Base-by-base conservation (phyloP, 768 basidiomycete species). In the Auricularia sp. region DNA sequence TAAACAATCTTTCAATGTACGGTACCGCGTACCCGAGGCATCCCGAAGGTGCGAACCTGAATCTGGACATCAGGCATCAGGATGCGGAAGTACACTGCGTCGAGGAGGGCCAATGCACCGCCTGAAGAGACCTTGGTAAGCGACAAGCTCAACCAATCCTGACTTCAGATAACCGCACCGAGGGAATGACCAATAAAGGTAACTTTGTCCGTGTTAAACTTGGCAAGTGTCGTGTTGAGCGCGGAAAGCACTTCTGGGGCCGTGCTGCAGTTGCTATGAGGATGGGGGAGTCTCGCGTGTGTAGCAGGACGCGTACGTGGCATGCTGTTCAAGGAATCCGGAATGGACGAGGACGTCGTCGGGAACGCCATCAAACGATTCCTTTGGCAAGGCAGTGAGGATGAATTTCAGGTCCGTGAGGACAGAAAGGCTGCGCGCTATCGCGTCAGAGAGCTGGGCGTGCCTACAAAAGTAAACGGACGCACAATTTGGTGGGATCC, bases 351-450 rank as follows among this genome's bases (percentile, higher is more conserved):
- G 12, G 1, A 85, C 72, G 14, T 68, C 62, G 5, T 78, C 76
- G 53, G 70, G 69, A 5, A 86, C 61, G 2, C 82, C 82, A 0
- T 83, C 83, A 74, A 86, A 86, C 8, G 83, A 75, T 0, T 74
- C 67, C 0, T 78, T 21, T 64, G 80, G 62, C 54, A 82, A 68
- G 3, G 60, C 67, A 3, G 66, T 65, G 63, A 77, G 68, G 66
- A 77, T 64, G 66, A 83, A 68, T 63, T 80, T 70, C 0, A 65
- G 71, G 65, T 85, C 84, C 0, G 80, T 81, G 42, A 83, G 66
- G 44, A 74, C 65, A 5, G 79, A 62, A 33, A 72, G 8, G 39
- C 81, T 79, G 63, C 29, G 2, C 29, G 29, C 29, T 16, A 6
- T 44, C 65, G 21, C n/a, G 29, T 11, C 11, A 7, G 23, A 39